Conservation (phyloP, 768 basidiomycete species). For the Cubamyces sp. region DNA sequence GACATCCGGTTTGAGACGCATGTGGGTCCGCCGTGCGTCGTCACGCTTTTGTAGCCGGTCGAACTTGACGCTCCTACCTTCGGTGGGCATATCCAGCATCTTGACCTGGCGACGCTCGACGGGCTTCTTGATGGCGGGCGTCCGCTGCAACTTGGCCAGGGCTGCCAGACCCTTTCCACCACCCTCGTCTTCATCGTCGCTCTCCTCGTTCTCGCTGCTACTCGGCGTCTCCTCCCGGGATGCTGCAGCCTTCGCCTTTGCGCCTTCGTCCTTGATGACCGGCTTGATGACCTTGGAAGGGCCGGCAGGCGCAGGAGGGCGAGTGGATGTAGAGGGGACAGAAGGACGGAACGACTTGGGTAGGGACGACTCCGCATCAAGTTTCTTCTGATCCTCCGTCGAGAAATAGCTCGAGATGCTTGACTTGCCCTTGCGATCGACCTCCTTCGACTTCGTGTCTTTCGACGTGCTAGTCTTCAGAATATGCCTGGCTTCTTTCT, state of each 20-base stretch:
- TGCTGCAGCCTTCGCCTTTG: slow-evolving; percentile 29
- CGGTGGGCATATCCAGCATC: slow-evolving; percentile 57
- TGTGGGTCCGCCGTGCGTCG: slow-evolving; percentile 60
- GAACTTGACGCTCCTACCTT: slow-evolving; percentile 46
- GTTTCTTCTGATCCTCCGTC: slow-evolving; percentile 40
- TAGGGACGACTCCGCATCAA: slow-evolving; percentile 41
- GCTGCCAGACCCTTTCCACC: slow-evolving; percentile 49
- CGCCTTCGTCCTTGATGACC: slow-evolving; percentile 15
- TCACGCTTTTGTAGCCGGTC: slow-evolving; percentile 60
- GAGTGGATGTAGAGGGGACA: neutral
- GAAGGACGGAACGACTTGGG: slow-evolving; percentile 42
- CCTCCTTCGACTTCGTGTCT: slow-evolving; percentile 5
- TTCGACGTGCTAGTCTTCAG: slow-evolving; percentile 8
- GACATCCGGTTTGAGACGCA: slow-evolving; percentile 84
- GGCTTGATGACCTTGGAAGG: slow-evolving; percentile 1
- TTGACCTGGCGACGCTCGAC: slow-evolving; percentile 66
- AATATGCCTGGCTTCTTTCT: slow-evolving; percentile 19
- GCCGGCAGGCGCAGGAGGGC: slow-evolving; percentile 4
- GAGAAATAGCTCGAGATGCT: slow-evolving; percentile 30
- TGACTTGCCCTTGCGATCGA: slow-evolving; percentile 16
- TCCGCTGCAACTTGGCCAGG: slow-evolving; percentile 62
- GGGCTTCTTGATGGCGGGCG: slow-evolving; percentile 61
- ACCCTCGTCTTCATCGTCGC: slow-evolving; percentile 48
- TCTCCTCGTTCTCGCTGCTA: slow-evolving; percentile 54
- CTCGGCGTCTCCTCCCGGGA: slow-evolving; percentile 43